Base-by-base conservation (phyloP, 179 eudicot species). In the Silene vulgaris region DNA sequence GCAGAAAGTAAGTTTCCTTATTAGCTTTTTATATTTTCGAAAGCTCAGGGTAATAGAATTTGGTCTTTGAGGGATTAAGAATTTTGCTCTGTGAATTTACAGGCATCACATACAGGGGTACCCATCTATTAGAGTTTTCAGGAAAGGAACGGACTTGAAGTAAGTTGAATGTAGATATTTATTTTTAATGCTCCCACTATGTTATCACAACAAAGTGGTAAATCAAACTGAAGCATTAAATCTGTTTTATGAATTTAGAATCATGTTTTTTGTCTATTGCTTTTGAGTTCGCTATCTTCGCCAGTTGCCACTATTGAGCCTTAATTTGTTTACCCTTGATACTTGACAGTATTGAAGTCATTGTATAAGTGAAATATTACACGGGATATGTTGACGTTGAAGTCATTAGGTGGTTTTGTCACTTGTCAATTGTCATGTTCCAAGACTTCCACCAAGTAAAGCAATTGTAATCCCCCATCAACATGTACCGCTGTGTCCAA, bases 91-190 rank as follows among this genome's bases (percentile, higher is more conserved):
- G 77, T 63, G 30, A 63, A 43, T 43, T 82, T 76, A 79, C 91
- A 95, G 99, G 92, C 82, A 95, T 85, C 97, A 95, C 84, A 85
- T 95, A 71, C 99, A 95, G 79, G 99, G 93, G 4, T 95, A 92
- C 84, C 99, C 99, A 63, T 92, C 99, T 62, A 89, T 95, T 67
- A 89, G 99, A 82, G 90, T 95, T 74, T 92, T 92, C 70, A 92
- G 99, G 28, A 92, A 89, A 87, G 99, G 97, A 81, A 88, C 84
- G n/a, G 97, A 92, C 82, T 66, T 88, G 76, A 95, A 85, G 97
- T 88, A 89, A 79, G 74, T 54, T 72, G 69, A 67, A 67, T 69
- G 21, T 80, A 50, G 37, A 71, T 52, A 50, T 40, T 13, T 68
- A 17, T 8, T 20, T 16, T 5, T 17, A 56, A 56, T 43, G 29